Evolutionary conservation across 2,329 filamentous ascomycete species (phyloP).

Genomic region (Arthroderma sp.): DNA sequence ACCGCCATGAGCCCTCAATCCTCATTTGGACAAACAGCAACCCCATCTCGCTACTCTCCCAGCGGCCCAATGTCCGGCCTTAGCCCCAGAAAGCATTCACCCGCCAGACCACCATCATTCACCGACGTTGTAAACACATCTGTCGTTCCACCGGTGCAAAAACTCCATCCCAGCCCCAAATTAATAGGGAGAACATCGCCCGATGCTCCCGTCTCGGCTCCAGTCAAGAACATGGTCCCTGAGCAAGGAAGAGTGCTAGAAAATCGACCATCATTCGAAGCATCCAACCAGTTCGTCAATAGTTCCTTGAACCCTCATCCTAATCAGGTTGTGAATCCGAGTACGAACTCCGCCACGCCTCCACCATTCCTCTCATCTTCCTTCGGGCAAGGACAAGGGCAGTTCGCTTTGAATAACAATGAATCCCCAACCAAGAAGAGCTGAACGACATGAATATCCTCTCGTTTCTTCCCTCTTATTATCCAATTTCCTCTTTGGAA

Average conservation of each 20-base stretch:
- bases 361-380: too few species aligned
- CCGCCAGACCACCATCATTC: slow-evolving; percentile 14
- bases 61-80: slow-evolving; percentile 29
- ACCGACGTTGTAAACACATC: slow-evolving; percentile 14
- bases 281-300: too few species aligned
- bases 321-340: too few species aligned
- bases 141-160: slow-evolving; percentile 28
- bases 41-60: slow-evolving; percentile 25
- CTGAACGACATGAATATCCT: too few species aligned
- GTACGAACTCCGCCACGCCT: too few species aligned
- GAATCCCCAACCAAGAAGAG: too few species aligned
- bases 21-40: slow-evolving; percentile 16
- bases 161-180: slow-evolving; percentile 31
- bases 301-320: too few species aligned
- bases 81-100: slow-evolving; percentile 35
- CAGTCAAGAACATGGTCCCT: slow-evolving; percentile 31
- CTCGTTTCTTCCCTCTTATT: too few species aligned
- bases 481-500: too few species aligned
- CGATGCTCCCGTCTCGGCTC: slow-evolving; percentile 29
- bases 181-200: slow-evolving; percentile 31
- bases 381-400: too few species aligned
- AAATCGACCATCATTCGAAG: too few species aligned
- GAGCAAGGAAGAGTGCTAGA: slow-evolving; percentile 20
- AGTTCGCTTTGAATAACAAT: too few species aligned
- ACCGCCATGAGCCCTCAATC: background rate